phyloP scores from a whole-genome alignment of 2,329 filamentous ascomycete species.

The Daldinia sp. region DNA sequence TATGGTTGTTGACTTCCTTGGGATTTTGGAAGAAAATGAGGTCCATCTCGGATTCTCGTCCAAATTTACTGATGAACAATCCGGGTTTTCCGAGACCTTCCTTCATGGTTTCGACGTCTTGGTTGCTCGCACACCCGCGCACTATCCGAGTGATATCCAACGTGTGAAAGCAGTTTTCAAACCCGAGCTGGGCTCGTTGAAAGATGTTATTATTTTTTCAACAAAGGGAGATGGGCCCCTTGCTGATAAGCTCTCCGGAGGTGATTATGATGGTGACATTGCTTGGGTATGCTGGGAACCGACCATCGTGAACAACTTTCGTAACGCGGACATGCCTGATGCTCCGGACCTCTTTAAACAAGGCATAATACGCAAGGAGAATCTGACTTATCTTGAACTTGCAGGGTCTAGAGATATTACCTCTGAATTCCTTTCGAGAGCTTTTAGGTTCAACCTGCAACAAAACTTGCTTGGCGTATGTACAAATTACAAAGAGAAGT shows the following conservation, averaged over 20 bases:
- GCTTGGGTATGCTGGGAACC: slow-evolving; percentile 81
- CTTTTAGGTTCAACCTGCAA: slow-evolving; percentile 66
- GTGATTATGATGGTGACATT: slow-evolving; percentile 83
- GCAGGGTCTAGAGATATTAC: slow-evolving; percentile 44
- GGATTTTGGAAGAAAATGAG: slow-evolving; percentile 68
- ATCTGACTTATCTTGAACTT: slow-evolving; percentile 57
- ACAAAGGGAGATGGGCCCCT: slow-evolving; percentile 67
- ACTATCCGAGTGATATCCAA: slow-evolving; percentile 77
- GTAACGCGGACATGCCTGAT: slow-evolving; percentile 62
- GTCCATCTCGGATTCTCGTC: slow-evolving; percentile 73
- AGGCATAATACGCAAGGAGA: slow-evolving; percentile 61
- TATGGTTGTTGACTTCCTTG: slow-evolving; percentile 74
- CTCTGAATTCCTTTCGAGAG: slow-evolving; percentile 58
- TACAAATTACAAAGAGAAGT: slow-evolving; percentile 69
- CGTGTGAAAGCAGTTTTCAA: slow-evolving; percentile 67
- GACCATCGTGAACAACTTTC: slow-evolving; percentile 70
- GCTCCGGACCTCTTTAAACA: slow-evolving; percentile 54
- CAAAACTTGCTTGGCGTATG: slow-evolving; percentile 67
- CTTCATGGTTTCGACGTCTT: slow-evolving; percentile 68
- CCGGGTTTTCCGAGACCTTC: slow-evolving; percentile 60
- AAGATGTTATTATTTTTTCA: slow-evolving; percentile 83
- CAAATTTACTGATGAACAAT: slow-evolving; percentile 64
- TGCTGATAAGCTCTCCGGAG: slow-evolving; percentile 76
- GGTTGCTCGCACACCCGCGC: slow-evolving; percentile 73
- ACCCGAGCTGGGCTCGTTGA: slow-evolving; percentile 70